Conservation (phyloP, 2,329 filamentous ascomycete species). For the Alternaria infectoria region DNA sequence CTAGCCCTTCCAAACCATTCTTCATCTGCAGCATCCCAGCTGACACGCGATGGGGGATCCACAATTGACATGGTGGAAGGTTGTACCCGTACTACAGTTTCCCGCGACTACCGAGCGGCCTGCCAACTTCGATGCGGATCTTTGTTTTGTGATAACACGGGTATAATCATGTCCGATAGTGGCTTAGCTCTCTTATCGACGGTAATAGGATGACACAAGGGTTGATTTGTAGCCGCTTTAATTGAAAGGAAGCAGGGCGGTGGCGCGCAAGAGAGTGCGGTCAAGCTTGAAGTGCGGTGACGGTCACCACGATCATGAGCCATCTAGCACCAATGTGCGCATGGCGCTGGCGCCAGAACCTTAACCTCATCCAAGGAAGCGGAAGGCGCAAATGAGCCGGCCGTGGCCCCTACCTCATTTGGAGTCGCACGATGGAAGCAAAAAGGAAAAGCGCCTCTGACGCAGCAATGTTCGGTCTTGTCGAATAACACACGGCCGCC, state of each 20-base stretch:
- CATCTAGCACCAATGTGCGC: conserved; percentile 14
- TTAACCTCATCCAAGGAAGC: conserved; percentile 14
- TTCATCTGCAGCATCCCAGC: conserved; percentile 35
- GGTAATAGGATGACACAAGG: not conserved
- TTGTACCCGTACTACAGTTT: conserved; percentile 27
- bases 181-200: not conserved
- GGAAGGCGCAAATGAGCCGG: conserved; percentile 12
- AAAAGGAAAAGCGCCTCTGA: conserved; percentile 14
- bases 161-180: not conserved
- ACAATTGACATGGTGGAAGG: conserved; percentile 25
- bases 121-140: conserved; percentile 10
- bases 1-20: conserved; percentile 30
- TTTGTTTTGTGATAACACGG: conserved; percentile 2
- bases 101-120: conserved; percentile 35
- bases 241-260: conserved; percentile 22
- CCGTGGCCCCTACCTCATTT: conserved; percentile 14
- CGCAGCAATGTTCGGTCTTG: conserved; percentile 23
- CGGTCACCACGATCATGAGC: conserved; percentile 2
- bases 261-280: conserved; percentile 18
- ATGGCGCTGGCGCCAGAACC: conserved; percentile 24
- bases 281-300: conserved; percentile 15
- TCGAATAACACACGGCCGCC: conserved; percentile 22
- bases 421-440: conserved; percentile 20
- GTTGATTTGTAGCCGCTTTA: not conserved
- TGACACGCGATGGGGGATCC: conserved; percentile 37